Evolutionary conservation across 169 alveolate species (phyloP), one percentile per base, ranked within the genome.

Genomic region (Plasmodium adleri): DNA sequence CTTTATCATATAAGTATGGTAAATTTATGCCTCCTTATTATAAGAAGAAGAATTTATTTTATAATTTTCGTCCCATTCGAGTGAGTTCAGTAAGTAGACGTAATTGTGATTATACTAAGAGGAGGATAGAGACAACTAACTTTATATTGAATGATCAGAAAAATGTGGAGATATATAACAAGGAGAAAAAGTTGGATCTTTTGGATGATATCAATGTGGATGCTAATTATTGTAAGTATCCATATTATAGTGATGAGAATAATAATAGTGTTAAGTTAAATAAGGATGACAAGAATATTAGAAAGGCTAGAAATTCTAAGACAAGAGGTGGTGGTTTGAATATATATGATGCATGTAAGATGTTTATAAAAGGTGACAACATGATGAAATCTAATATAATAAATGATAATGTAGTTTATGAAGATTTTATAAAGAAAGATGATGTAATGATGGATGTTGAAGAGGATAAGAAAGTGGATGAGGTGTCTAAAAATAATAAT

Each of bases 1-100:
- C 91, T n/a, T 66, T 83, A 39, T 83, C 91, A 0, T 83, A 83
- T 49, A 83, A 83, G 43, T 83, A 68, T 62, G 91, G 91, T 0
- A 26, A 32, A 26, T n/a, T 75, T 13, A 17, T 9, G 2, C 47
- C 22, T 17, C 47, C 47, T 0, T 39, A 39, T 39, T 39, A 39
- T 39, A 39, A 6, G 47, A 3, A 22, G 50, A 32, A 22, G 26
- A 66, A 24, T 45, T 20, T 78, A 28, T 26, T 22, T n/a, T 78
- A 83, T 20, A 58, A 58, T 8, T 83, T 83, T 70, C 50, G 67
- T 17, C 91, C 91, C 2, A 15, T 83, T 3, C 62, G 22, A 22
- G 39, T 32, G 3, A 67, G 58, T 4, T 9, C 10, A 28, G 60
- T 58, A 54, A 83, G 59, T 26, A 0, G 8, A 8, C 28, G 4